phyloP scores from a whole-genome alignment of 306 rosid species.

The Notholithocarpus densiflorus region DNA sequence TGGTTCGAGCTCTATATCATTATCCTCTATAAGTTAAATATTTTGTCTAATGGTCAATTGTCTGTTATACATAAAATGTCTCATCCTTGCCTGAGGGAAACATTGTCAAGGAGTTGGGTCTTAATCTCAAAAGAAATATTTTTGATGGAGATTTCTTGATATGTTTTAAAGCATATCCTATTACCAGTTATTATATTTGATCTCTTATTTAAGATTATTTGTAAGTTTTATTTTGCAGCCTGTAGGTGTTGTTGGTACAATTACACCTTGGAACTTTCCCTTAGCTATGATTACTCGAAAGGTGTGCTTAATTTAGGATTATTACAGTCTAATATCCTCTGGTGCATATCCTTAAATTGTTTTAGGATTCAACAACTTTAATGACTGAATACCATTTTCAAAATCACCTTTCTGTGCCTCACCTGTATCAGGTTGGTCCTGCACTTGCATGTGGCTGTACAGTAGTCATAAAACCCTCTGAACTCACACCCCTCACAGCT shows the following conservation, averaged over 20 bases:
- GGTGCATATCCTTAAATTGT: slow-evolving; percentile 4
- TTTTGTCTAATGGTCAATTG: not conserved
- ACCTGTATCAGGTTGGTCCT: slow-evolving; percentile 80
- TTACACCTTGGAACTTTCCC: slow-evolving; percentile 97
- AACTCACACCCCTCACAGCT: slow-evolving; percentile 94
- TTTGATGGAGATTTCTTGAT: not conserved
- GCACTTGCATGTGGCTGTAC: slow-evolving; percentile 99
- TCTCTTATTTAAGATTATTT: not conserved
- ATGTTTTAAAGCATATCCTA: not conserved
- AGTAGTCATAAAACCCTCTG: slow-evolving; percentile 92
- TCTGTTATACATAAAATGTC: not conserved
- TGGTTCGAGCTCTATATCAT: slow-evolving; percentile 13
- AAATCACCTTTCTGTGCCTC: slow-evolving; percentile 16
- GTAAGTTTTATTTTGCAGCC: slow-evolving; percentile 59
- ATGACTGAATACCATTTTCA: not conserved
- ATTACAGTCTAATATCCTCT: slow-evolving; percentile 18
- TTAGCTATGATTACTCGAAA: slow-evolving; percentile 97
- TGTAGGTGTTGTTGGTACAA: slow-evolving; percentile 94
- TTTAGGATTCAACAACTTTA: slow-evolving; percentile 8
- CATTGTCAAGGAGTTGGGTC: not conserved
- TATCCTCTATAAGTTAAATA: not conserved
- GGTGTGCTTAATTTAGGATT: slow-evolving; percentile 39
- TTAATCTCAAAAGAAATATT: not conserved
- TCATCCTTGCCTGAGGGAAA: not conserved
- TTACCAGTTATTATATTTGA: not conserved